These are phyloP conservation scores for Anastatica hierochuntica DNA, from an alignment of 345 rosid genomes.

Conservation along the genomic window DNA sequence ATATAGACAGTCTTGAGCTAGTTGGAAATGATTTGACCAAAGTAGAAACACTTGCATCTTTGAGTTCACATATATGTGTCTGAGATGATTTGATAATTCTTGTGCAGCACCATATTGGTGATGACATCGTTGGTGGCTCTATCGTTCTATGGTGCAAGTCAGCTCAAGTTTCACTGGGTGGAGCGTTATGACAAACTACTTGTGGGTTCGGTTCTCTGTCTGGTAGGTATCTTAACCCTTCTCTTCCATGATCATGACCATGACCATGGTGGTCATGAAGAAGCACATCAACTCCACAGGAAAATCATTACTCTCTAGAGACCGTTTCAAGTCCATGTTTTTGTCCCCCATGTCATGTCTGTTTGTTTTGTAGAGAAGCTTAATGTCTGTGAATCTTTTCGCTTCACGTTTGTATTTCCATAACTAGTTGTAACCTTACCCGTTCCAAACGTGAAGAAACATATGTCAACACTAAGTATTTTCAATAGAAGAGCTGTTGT, in stretches of 20 bases:
- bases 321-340: conserved; percentile 4
- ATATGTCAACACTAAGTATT: not conserved
- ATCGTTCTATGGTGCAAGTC: conserved; percentile 96
- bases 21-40: too few species aligned
- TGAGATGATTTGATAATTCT: conserved; percentile 11
- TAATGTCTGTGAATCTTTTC: conserved; percentile 5
- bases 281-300: conserved; percentile 47
- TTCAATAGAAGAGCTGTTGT: not conserved
- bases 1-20: too few species aligned
- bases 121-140: conserved; percentile 97
- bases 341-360: not conserved
- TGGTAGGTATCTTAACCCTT: conserved; percentile 87
- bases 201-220: conserved; percentile 85
- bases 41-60: too few species aligned
- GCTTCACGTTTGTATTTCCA: conserved; percentile 9
- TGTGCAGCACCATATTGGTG: conserved; percentile 77
- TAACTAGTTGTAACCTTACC: conserved; percentile 11
- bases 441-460: too few species aligned
- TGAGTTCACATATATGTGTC: not conserved
- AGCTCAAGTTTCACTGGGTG: conserved; percentile 95
- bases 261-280: conserved; percentile 28
- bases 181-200: conserved; percentile 92
- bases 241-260: conserved; percentile 70
- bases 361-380: conserved; percentile 20
- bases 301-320: conserved; percentile 46